A percentile compares a stretch with the other conserved stretches of the same genome.
Evolutionary conservation across 2,329 filamentous ascomycete species (phyloP).

Genomic region (Xylaria digitata): DNA sequence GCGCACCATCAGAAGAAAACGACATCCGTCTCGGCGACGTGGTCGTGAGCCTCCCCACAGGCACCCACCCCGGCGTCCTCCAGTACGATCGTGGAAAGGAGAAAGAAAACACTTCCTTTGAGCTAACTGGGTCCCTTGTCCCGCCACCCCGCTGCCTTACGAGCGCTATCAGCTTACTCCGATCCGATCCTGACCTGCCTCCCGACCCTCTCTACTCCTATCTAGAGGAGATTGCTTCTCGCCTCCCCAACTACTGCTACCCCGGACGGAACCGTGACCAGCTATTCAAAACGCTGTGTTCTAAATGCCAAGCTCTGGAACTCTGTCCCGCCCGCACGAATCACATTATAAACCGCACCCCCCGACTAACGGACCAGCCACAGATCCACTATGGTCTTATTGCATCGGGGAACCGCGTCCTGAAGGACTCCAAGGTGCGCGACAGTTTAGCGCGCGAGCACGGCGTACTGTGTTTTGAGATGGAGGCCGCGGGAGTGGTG

Average conservation of each 20-base stretch:
- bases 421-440: background rate
- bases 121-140: background rate
- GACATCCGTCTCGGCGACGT: slow-evolving; percentile 24
- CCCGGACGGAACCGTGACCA: no score
- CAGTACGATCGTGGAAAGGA: slow-evolving; percentile 14
- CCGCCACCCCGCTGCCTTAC: background rate
- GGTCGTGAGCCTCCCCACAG: background rate
- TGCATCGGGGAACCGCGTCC: background rate
- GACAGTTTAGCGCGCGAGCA: background rate
- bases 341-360: no score
- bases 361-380: background rate
- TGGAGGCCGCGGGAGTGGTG: background rate
- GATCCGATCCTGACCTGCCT: no score
- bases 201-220: no score
- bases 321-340: no score
- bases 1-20: slow-evolving; percentile 2
- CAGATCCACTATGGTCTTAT: background rate
- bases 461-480: background rate
- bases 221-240: no score
- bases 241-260: no score
- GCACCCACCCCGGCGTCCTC: background rate
- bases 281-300: background rate
- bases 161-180: background rate
- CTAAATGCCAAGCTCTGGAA: background rate
- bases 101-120: background rate